Evolutionary conservation across 768 basidiomycete species (phyloP).

Genomic region (Suillus lakei): DNA sequence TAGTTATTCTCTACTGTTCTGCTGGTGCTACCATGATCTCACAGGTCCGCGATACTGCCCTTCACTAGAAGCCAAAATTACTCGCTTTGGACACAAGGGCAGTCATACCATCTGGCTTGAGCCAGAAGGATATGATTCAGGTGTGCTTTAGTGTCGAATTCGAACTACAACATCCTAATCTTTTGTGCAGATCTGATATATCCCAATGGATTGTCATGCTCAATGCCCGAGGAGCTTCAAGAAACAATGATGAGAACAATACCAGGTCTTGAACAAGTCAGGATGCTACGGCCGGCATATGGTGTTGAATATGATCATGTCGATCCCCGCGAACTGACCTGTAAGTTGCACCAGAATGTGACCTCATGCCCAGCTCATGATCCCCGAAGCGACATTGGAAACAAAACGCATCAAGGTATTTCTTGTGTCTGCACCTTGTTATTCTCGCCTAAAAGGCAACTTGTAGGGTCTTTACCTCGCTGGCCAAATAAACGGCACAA

Average conservation of each 20-base stretch:
- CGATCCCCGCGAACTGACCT: constrained; percentile 78
- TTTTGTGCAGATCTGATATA: constrained; percentile 73
- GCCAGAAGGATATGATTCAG: constrained; percentile 90
- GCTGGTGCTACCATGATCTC: not conserved
- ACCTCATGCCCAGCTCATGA: constrained; percentile 5
- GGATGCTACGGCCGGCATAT: constrained; percentile 85
- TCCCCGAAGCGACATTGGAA: constrained; percentile 69
- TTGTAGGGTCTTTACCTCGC: constrained; percentile 81
- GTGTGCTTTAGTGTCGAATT: constrained; percentile 40
- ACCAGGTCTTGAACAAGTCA: constrained; percentile 82
- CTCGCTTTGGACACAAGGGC: constrained; percentile 74
- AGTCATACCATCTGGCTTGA: constrained; percentile 86
- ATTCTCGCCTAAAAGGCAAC: not conserved
- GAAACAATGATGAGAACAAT: constrained; percentile 84
- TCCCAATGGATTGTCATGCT: constrained; percentile 89
- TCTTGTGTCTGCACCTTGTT: not conserved
- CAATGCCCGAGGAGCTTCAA: constrained; percentile 86
- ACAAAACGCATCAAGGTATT: constrained; percentile 79
- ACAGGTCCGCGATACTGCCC: constrained; percentile 91
- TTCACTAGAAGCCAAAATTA: constrained; percentile 85
- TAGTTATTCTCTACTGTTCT: not conserved
- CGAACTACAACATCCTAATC: not conserved
- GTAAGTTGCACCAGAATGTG: constrained; percentile 47
- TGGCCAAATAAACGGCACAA: constrained; percentile 92
- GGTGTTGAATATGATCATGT: constrained; percentile 94